Conservation (phyloP, 2,329 filamentous ascomycete genomes). For the Aspergillus thermomutatus region DNA sequence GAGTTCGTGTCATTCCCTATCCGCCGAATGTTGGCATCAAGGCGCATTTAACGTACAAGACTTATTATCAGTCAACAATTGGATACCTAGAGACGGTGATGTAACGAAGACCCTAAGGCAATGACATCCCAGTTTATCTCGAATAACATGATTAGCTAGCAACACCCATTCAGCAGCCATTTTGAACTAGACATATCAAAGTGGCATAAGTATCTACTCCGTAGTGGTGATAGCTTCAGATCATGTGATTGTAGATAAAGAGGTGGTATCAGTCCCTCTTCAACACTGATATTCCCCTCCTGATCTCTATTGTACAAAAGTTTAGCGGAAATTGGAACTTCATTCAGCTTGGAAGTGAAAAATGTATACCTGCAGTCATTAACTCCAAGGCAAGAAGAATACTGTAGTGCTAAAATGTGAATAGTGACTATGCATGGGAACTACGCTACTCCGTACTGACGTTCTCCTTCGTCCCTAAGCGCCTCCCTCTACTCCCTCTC, state of each 20-base stretch:
- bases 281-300: background rate
- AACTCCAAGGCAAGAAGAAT: background rate
- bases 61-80: background rate
- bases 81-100: background rate
- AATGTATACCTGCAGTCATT: background rate
- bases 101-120: background rate
- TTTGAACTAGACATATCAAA: background rate
- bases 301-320: background rate
- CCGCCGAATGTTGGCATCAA: background rate
- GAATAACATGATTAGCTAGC: background rate
- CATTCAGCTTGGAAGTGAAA: background rate
- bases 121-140: background rate
- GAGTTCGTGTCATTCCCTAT: background rate
- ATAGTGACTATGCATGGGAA: background rate
- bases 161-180: background rate
- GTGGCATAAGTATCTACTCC: background rate
- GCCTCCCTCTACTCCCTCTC: slow-evolving; percentile 13
- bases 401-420: background rate
- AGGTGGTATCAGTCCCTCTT: background rate
- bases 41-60: too few species aligned
- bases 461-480: slow-evolving; percentile 4
- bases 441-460: background rate
- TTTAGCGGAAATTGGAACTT: background rate
- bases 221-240: background rate
- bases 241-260: background rate